phyloP scores from a whole-genome alignment of 768 basidiomycete species.

The Lyophyllum shimeji region DNA sequence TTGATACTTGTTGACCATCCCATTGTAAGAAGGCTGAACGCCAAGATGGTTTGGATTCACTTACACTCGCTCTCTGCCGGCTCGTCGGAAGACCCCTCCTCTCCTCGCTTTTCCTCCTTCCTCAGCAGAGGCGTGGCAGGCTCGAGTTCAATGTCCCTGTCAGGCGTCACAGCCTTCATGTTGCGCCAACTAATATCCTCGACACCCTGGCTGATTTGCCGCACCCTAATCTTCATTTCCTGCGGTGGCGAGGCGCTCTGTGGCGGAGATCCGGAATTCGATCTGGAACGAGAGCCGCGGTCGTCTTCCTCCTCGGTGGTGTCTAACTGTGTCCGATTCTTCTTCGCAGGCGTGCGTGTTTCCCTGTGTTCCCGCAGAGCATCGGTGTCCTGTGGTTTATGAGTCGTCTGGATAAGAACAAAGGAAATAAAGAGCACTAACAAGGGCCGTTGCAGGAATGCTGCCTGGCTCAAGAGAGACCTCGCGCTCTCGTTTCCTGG shows the following conservation, averaged over 20 bases:
- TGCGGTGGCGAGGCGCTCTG: conserved; percentile 66
- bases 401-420: neutral
- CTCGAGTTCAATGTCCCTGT: conserved; percentile 27
- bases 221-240: conserved; percentile 69
- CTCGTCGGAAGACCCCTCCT: conserved; percentile 2
- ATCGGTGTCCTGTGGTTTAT: conserved; percentile 38
- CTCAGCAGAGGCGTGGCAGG: conserved; percentile 6
- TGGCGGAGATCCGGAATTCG: conserved; percentile 44
- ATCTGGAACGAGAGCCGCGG: conserved; percentile 35
- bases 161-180: conserved; percentile 31
- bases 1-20: conserved; percentile 4
- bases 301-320: conserved; percentile 67
- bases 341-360: conserved; percentile 68
- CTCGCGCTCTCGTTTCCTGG: conserved; percentile 77
- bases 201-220: conserved; percentile 78
- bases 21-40: neutral
- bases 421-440: conserved; percentile 25
- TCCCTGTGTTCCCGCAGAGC: conserved; percentile 40
- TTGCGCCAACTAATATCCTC: conserved; percentile 77
- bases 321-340: conserved; percentile 65
- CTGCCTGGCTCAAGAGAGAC: conserved; percentile 70
- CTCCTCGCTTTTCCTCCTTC: conserved; percentile 8
- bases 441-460: conserved; percentile 41
- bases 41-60: conserved; percentile 1
- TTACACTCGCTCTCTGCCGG: conserved; percentile 7